Evolutionary conservation across 2,329 filamentous ascomycete genomes (phyloP).

Genomic region (Fusarium denticulatum): DNA sequence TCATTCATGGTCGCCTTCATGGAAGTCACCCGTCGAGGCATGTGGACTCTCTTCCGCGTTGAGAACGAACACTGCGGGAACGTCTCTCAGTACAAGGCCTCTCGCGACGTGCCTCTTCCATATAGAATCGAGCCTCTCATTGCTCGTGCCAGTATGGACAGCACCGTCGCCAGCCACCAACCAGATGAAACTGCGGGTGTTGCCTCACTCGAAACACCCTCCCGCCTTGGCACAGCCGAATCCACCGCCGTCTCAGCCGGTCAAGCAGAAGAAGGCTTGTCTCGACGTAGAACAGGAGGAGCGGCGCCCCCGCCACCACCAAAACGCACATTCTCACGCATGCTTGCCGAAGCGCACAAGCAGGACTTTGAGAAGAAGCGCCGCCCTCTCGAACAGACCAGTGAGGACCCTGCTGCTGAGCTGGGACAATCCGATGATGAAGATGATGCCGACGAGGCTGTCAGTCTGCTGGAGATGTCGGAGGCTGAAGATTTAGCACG

Average conservation of each 20-base stretch:
- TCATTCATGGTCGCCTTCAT: slow-evolving; percentile 82
- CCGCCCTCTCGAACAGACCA: slow-evolving; percentile 45
- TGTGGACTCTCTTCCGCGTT: slow-evolving; percentile 93
- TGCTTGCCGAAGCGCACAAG: slow-evolving; percentile 85
- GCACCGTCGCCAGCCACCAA: slow-evolving; percentile 22
- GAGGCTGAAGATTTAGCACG: slow-evolving; percentile 40
- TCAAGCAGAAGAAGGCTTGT: slow-evolving; percentile 32
- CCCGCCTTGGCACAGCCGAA: slow-evolving; percentile 31
- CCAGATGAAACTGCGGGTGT: background rate
- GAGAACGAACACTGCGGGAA: slow-evolving; percentile 98
- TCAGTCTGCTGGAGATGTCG: slow-evolving; percentile 43
- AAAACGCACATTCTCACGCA: slow-evolving; percentile 59
- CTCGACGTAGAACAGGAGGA: slow-evolving; percentile 49
- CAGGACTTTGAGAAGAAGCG: slow-evolving; percentile 91
- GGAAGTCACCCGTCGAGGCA: slow-evolving; percentile 84
- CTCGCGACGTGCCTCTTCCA: slow-evolving; percentile 85
- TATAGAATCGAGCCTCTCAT: slow-evolving; percentile 70
- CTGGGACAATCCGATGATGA: slow-evolving; percentile 50
- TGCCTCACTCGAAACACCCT: slow-evolving; percentile 8
- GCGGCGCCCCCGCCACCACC: slow-evolving; percentile 43
- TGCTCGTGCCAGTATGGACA: slow-evolving; percentile 53
- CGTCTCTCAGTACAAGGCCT: slow-evolving; percentile 88
- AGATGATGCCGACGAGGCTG: slow-evolving; percentile 42
- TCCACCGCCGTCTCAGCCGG: slow-evolving; percentile 30
- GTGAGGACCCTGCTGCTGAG: slow-evolving; percentile 37